Base-by-base conservation (phyloP, 2,329 filamentous ascomycete genomes). In the Huntiella abstrusa region DNA sequence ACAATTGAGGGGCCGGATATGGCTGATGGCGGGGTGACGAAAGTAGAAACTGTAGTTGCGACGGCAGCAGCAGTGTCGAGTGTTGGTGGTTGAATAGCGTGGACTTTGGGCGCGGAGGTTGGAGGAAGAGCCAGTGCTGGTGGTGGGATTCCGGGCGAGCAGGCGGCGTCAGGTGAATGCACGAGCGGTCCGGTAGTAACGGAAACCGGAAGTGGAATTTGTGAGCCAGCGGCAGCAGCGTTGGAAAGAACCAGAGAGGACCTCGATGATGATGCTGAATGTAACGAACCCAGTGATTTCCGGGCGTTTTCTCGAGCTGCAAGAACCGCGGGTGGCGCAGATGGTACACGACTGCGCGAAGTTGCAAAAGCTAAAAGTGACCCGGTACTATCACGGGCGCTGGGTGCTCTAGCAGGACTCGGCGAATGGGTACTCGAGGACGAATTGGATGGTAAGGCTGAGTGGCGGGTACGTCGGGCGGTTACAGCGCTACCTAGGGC, bases 251-350 rank as follows among this genome's bases (percentile, higher is more conserved):
- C 33, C 13, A 41, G 33, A 10, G 43, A 46, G 6, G 43, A 38
- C 10, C 11, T 34, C 15, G 43, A 16, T 11, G 47, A 37, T 3
- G 40, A 33, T 8, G 46, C 34, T 8, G 28, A 42, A 12, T 32
- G n/a, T 34, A 43, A 19, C 4, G 41, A 43, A n/a, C 32, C 41
- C 33, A 43, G 13, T 16, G 41, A 34, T 15, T 17, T 13, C 17
- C 34, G 12, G 12, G 41, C 41, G 16, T 43, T 19, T 28, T 10
- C 22, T 28, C 22, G 22, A n/a, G 41, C 46, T 15, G 17, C 40
- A 37, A 43, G 12, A 15, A 47, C 33, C 5, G 40, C 13, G n/a
- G 46, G 41, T 16, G 46, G 40, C 15, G 35, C 46, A 40, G 46
- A 43, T 12, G 46, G 40, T 13, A 47, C 40, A 7, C 46, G 40